Evolutionary conservation across 108 stramenopile species (phyloP).

Genomic region (Epithemia pelagica): DNA sequence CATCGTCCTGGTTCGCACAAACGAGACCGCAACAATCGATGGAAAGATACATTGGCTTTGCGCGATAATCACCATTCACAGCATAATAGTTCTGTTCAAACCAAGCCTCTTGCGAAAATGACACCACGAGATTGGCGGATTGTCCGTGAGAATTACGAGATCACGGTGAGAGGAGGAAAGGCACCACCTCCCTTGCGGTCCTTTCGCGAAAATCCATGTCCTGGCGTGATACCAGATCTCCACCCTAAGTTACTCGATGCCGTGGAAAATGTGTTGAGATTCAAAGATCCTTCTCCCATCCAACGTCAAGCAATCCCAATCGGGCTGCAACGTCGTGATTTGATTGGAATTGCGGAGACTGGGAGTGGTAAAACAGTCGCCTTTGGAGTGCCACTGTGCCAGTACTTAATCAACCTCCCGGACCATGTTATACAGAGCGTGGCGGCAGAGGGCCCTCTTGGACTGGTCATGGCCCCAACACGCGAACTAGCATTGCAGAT

Average conservation of each 20-base stretch:
- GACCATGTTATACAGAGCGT: conserved; percentile 38
- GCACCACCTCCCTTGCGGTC: conserved; percentile 81
- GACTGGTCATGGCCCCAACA: conserved; percentile 93
- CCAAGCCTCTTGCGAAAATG: conserved; percentile 85
- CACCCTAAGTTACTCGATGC: conserved; percentile 57
- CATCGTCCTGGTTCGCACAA: conserved; percentile 38
- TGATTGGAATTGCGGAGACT: conserved; percentile 98
- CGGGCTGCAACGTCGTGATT: conserved; percentile 87
- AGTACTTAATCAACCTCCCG: conserved; percentile 76
- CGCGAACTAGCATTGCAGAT: conserved; percentile 95
- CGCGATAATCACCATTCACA: background rate
- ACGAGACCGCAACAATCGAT: conserved; percentile 31
- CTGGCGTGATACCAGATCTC: conserved; percentile 39
- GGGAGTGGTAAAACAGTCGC: conserved; percentile 70
- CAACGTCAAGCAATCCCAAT: conserved; percentile 95
- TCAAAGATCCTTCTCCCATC: conserved; percentile 91
- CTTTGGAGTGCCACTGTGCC: conserved; percentile 87
- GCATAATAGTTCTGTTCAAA: conserved; percentile 37
- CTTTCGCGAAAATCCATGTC: conserved; percentile 64
- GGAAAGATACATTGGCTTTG: conserved; percentile 13
- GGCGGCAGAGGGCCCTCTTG: conserved; percentile 89
- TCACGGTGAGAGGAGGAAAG: conserved; percentile 87
- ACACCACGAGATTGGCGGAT: conserved; percentile 97
- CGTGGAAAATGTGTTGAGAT: conserved; percentile 73
- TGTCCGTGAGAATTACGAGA: conserved; percentile 95